A percentile compares a stretch with the other conserved stretches of the same genome.
These are phyloP conservation scores for Baudoinia panamericana DNA, from an alignment of 495 filamentous ascomycete genomes.

Conservation along the genomic window DNA sequence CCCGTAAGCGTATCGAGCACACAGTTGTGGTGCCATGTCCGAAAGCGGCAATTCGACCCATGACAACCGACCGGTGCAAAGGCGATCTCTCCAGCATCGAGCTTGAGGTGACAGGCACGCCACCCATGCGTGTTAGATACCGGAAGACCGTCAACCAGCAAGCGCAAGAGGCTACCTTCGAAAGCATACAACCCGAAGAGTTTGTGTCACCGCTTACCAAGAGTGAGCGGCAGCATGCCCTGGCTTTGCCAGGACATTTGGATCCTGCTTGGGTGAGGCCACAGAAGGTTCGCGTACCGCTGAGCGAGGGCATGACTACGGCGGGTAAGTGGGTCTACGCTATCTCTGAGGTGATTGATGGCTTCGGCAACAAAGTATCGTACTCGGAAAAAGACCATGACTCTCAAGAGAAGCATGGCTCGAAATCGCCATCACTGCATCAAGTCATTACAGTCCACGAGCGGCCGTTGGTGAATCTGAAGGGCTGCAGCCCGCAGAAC, in stretches of 20 bases:
- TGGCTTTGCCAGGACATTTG: constrained; percentile 44
- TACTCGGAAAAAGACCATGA: constrained; percentile 51
- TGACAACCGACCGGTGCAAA: constrained; percentile 54
- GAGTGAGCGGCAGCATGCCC: constrained; percentile 37
- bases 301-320: constrained; percentile 74
- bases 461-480: constrained; percentile 56
- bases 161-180: constrained; percentile 64
- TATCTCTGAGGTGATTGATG: constrained; percentile 85
- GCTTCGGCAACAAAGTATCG: constrained; percentile 69
- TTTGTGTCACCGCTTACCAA: constrained; percentile 57
- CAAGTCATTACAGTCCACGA: constrained; percentile 78
- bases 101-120: constrained; percentile 72
- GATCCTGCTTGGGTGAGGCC: constrained; percentile 69
- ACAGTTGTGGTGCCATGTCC: constrained; percentile 77
- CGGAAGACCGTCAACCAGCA: constrained; percentile 66
- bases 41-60: constrained; percentile 52
- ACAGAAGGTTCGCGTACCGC: constrained; percentile 57
- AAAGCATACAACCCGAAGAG: constrained; percentile 83
- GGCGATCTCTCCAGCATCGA: constrained; percentile 76
- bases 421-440: constrained; percentile 49
- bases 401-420: constrained; percentile 46
- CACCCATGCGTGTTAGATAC: constrained; percentile 86
- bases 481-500: constrained; percentile 59
- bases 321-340: constrained; percentile 77
- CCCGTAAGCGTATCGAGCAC: constrained; percentile 49